These are phyloP conservation scores for Backusella mclennaniae DNA, from an alignment of 192 early-diverging fungal species.

Conservation along the genomic window DNA sequence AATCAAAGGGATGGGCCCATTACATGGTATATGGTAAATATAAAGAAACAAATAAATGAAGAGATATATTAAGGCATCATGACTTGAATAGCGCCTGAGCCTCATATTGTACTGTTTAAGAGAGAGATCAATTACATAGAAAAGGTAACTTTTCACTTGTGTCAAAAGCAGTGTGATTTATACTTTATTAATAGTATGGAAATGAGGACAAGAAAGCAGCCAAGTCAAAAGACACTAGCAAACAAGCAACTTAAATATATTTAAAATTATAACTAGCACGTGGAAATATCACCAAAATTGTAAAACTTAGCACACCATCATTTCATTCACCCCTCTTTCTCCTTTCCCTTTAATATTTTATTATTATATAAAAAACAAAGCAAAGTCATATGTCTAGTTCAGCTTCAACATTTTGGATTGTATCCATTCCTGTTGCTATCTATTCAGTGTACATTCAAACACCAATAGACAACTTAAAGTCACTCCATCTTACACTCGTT, in stretches of 20 bases:
- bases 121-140: constrained; percentile 44
- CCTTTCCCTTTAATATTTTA: not conserved
- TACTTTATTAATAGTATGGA: not conserved
- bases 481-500: not conserved
- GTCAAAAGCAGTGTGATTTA: not conserved
- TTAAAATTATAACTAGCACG: not conserved
- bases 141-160: constrained; percentile 18
- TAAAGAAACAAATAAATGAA: not conserved
- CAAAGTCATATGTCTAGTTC: not conserved
- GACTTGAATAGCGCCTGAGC: constrained; percentile 40
- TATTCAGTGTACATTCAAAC: not conserved
- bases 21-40: constrained; percentile 50
- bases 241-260: not conserved
- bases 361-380: not conserved
- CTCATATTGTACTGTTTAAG: constrained; percentile 49
- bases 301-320: not conserved
- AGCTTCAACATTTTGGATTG: not conserved
- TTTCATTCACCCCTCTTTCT: not conserved
- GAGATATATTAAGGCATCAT: not conserved
- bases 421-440: not conserved
- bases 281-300: not conserved
- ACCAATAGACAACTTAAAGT: not conserved
- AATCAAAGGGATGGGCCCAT: constrained; percentile 51
- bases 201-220: not conserved
- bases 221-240: not conserved